Evolutionary conservation across 768 basidiomycete species (phyloP).

Genomic region (Leccinellum rugosiceps): DNA sequence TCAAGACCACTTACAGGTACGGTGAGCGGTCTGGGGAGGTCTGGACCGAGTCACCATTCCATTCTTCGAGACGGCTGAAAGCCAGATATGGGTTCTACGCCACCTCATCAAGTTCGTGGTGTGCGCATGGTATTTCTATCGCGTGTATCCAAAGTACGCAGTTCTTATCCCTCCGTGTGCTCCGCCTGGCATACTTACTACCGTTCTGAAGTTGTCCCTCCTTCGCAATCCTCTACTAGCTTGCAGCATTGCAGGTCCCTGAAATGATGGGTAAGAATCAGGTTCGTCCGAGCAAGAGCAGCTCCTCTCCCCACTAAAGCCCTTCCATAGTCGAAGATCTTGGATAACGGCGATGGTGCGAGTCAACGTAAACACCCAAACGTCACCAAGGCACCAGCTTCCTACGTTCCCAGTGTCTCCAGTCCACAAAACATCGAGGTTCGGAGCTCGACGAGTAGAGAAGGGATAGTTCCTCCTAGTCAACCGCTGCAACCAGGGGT

Average conservation of each 20-base stretch:
- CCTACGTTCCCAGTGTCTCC: neutral
- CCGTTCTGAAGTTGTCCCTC: neutral
- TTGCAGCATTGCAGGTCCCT: neutral
- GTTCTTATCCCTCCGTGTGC: neutral
- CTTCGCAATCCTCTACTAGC: neutral
- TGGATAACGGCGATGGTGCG: constrained; percentile 1
- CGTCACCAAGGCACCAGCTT: neutral
- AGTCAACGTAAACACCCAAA: neutral
- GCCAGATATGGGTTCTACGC: neutral
- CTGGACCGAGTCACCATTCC: neutral
- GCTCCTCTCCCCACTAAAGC: neutral
- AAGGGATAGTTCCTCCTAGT: no score
- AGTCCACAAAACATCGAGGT: constrained; percentile 10
- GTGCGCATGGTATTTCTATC: constrained; percentile 11
- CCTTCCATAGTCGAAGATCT: constrained; percentile 1
- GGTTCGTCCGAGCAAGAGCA: constrained; percentile 11
- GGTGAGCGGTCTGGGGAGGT: neutral
- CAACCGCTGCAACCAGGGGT: no score
- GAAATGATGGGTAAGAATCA: constrained; percentile 11
- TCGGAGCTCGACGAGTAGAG: neutral
- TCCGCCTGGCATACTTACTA: neutral
- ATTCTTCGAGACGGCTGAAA: neutral
- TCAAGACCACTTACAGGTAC: no score
- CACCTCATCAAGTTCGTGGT: constrained; percentile 3
- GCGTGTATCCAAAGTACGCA: constrained; percentile 1